Percentiles rank a stretch among this genome's conserved stretches.
These are phyloP conservation scores for Pseudogymnoascus sp. DNA, from an alignment of 2,329 filamentous ascomycete genomes.

Conservation along the genomic window DNA sequence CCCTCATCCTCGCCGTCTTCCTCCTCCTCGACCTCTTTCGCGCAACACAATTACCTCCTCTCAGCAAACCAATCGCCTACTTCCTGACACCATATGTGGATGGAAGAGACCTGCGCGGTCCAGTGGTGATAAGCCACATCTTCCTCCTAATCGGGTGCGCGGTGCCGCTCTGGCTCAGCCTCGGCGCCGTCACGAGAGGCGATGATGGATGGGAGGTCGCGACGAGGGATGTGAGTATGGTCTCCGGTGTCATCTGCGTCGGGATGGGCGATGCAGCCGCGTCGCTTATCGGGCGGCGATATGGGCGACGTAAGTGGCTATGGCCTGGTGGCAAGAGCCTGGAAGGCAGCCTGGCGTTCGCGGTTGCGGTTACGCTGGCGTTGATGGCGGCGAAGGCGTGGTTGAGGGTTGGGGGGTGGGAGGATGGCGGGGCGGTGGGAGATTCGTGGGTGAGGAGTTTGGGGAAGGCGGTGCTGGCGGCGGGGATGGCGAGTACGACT, in stretches of 20 bases:
- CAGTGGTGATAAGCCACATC: conserved; percentile 92
- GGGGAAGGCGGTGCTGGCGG: conserved; percentile 65
- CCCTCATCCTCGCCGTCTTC: conserved; percentile 73
- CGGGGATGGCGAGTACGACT: conserved; percentile 74
- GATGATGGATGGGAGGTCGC: conserved; percentile 68
- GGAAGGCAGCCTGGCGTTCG: conserved; percentile 79
- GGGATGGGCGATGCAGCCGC: conserved; percentile 93
- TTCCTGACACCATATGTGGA: conserved; percentile 94
- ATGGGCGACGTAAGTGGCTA: conserved; percentile 81
- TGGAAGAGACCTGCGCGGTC: conserved; percentile 82
- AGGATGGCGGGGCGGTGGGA: conserved; percentile 61
- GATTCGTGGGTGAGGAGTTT: conserved; percentile 58
- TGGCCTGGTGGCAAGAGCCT: conserved; percentile 96
- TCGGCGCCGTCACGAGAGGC: conserved; percentile 58
- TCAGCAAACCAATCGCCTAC: conserved; percentile 74
- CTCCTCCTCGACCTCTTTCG: conserved; percentile 81
- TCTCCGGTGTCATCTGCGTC: conserved; percentile 86
- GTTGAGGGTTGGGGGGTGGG: conserved; percentile 70
- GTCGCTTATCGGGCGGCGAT: conserved; percentile 78
- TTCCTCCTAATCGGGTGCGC: conserved; percentile 93
- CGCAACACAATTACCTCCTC: conserved; percentile 81
- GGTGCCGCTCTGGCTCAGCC: conserved; percentile 82
- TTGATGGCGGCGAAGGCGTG: conserved; percentile 63
- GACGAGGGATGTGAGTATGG: conserved; percentile 74
- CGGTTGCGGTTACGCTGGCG: conserved; percentile 66